Base-by-base conservation (phyloP, 345 rosid genomes). In the Arabidopsis suecica region DNA sequence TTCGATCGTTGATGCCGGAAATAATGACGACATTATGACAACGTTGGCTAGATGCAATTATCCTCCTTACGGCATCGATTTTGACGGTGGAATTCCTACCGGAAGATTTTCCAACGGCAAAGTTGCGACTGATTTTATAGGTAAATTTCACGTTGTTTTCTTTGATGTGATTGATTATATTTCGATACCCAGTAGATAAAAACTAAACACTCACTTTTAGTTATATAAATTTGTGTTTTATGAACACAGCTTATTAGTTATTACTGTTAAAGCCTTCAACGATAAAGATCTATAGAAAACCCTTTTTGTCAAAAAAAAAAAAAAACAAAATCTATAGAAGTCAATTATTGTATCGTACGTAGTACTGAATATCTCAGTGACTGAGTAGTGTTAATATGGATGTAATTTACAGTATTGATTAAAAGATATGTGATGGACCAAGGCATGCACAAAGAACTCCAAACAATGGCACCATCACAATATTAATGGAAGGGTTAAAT, bases 91-190 rank as follows among this genome's bases (percentile, higher is more conserved):
- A 10, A 3, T 69, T 56, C 80, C 98, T 2, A 89, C 97, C 1
- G 97, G 98, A 60, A 83, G 98, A 62, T 93, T 93, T 16, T 81
- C 82, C 22, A 71, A 93, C 9, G 98, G 98, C 55, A 93, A 80
- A 80, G 80, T 93, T 33, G 89, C 98, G 0, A 51, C 91, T 3
- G 97, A 93, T 62, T 1, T 93, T 9, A 28, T 89, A n/a, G 92
- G 95, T 90, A 51, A 2, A 13, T 71, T 57, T 34, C 28, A 57
- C 12, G 11, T 58, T 12, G 1, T 10, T 40, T 41, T 42, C 9
- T 48, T 13, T 18, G 56, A 4, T 30, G 10, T 18, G 32, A 20
- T 11, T 20, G 9, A 18, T 28, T 28, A 28, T 28, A 28, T 28
- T 28, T 28, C 32, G 32, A 28, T 28, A 3, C 32, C 32, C 32